Evolutionary conservation across 371 early-diverging fungal species (phyloP).

Genomic region (Fennellomyces sp.): DNA sequence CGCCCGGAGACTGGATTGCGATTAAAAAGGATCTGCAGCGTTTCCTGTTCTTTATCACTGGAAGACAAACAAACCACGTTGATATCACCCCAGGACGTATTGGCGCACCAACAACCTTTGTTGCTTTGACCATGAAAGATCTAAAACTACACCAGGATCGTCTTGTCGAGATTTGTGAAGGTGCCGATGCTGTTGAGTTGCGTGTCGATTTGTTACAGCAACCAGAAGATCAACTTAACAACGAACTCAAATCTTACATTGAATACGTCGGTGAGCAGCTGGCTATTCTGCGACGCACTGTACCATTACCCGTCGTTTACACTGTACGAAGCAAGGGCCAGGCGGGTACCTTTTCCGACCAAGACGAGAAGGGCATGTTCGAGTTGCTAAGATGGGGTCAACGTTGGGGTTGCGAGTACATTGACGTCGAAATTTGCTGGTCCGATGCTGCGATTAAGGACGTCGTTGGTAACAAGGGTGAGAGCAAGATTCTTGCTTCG

Average conservation of each 20-base stretch:
- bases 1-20: constrained; percentile 58
- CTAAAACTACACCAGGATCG: constrained; percentile 52
- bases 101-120: constrained; percentile 74
- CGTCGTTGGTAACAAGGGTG: constrained; percentile 57
- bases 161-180: constrained; percentile 69
- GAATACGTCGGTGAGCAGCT: constrained; percentile 83
- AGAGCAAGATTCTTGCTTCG: constrained; percentile 79
- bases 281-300: constrained; percentile 71
- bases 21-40: constrained; percentile 74
- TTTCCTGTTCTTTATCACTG: constrained; percentile 68
- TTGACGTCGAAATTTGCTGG: constrained; percentile 87
- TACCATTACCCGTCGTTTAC: constrained; percentile 83
- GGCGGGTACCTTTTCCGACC: constrained; percentile 85
- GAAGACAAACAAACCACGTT: constrained; percentile 50
- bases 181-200: constrained; percentile 90
- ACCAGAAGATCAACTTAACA: constrained; percentile 33
- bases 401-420: constrained; percentile 91
- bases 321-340: constrained; percentile 91
- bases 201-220: constrained; percentile 85
- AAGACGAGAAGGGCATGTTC: constrained; percentile 62
- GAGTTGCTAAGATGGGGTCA: constrained; percentile 71
- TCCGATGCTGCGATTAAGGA: constrained; percentile 43
- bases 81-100: constrained; percentile 28
- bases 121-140: constrained; percentile 86
- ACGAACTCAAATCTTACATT: constrained; percentile 34